A percentile compares a stretch with the other conserved stretches of the same genome.
phyloP scores from a whole-genome alignment of 2,329 filamentous ascomycete genomes.

The Ophiostoma australiae region DNA sequence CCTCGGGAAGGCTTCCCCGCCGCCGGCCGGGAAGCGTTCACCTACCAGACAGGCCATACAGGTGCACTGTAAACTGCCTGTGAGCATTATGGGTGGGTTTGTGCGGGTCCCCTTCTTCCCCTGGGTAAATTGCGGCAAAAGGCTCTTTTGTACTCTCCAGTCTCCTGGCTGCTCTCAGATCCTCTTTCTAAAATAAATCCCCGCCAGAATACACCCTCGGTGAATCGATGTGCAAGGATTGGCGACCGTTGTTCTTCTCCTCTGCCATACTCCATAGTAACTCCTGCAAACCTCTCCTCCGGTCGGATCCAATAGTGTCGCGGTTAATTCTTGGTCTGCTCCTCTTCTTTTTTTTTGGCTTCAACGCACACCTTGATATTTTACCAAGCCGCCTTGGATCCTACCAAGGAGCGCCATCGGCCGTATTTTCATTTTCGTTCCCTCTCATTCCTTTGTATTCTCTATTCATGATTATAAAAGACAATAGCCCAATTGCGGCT shows the following conservation, averaged over 20 bases:
- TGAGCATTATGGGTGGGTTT: neutral
- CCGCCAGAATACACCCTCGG: slow-evolving; percentile 10
- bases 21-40: neutral
- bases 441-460: too few species aligned
- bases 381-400: neutral
- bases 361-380: neutral
- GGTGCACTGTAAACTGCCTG: neutral
- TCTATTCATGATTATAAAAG: too few species aligned
- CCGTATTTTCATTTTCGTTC: neutral
- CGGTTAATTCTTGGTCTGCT: neutral
- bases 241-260: neutral
- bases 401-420: slow-evolving; percentile 5
- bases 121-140: slow-evolving; percentile 6
- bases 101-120: neutral
- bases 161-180: neutral
- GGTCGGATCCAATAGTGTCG: neutral
- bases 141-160: neutral
- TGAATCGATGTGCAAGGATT: slow-evolving; percentile 1
- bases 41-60: neutral
- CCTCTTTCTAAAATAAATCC: neutral
- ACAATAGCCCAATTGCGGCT: too few species aligned
- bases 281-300: neutral
- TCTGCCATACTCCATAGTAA: neutral
- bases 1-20: neutral
- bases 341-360: neutral